Evolutionary conservation across 2,329 filamentous ascomycete genomes (phyloP), one percentile per base, ranked within the genome.

Genomic region (Hypomyces perniciosus): DNA sequence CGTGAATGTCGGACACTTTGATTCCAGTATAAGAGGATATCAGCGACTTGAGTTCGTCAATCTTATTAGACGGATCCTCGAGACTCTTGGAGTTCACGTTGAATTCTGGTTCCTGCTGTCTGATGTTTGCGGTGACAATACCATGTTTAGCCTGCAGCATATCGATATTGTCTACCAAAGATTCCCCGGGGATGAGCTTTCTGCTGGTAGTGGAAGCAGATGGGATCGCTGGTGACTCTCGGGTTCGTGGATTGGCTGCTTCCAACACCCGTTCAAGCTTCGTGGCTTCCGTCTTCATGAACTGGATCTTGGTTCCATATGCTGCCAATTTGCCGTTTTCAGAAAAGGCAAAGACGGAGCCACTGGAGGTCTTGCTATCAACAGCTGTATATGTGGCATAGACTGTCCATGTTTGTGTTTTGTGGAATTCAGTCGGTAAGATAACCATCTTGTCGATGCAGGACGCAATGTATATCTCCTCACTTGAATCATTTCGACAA

Each of bases 181-280:
- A 20, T 2, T 20, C 20, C 20, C 20, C 3, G 3, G 20, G 20
- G 20, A 3, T 20, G 20, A 20, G 20, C 20, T 20, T 20, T 20
- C 20, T 20, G 20, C 20, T 20, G 20, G 20, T 20, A 20, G 20
- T 20, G 20, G 20, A 20, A 20, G 20, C 20, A 20, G 20, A 20
- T 20, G 20, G 20, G 20, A 20, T 20, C 20, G 3, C 20, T 20
- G 20, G 20, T 20, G 20, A 3, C 20, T 20, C 20, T 20, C 20
- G 20, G 20, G 20, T 20, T 28, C 41, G 27, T 4, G 49, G 44
- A 38, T 51, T 57, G 10, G 49, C 50, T 6, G 51, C 44, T 30
- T 57, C 52, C 28, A 59, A 50, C 4, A 59, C 45, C 9, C 50
- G 53, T 42, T 58, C 56, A 6, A 59, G 46, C 29, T 49, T 54